Conservation (phyloP, 2,329 filamentous ascomycete species). For the Penicillium janthinellum region DNA sequence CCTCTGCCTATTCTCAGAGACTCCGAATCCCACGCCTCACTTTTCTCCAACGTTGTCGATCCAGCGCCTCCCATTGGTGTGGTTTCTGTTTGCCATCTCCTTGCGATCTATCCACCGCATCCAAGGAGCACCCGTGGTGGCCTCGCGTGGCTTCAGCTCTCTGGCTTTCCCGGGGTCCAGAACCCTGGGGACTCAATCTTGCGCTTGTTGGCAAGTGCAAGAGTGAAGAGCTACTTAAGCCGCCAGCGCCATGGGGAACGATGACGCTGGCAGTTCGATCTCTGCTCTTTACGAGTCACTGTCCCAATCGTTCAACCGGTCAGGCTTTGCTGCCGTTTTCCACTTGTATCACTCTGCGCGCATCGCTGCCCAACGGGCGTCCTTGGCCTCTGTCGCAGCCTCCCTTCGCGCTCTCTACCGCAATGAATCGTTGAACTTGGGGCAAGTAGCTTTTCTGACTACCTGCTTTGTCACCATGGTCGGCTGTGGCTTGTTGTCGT, state of each 20-base stretch:
- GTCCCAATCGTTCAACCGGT: constrained; percentile 8
- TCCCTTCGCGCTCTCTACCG: constrained; percentile 23
- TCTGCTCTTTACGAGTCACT: constrained; percentile 19
- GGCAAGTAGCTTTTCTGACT: constrained; percentile 34
- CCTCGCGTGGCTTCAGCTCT: constrained; percentile 19
- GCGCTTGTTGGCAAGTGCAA: not conserved
- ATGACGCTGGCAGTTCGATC: constrained; percentile 10
- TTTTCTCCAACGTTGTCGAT: constrained; percentile 27
- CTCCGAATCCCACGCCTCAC: constrained; percentile 9
- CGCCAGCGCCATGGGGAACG: constrained; percentile 20
- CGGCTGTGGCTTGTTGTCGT: constrained; percentile 39
- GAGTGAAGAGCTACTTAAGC: constrained; percentile 21
- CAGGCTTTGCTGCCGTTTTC: constrained; percentile 16
- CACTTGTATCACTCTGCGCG: constrained; percentile 27
- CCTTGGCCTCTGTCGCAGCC: constrained; percentile 22
- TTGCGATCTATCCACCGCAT: constrained; percentile 4
- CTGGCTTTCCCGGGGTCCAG: constrained; percentile 9
- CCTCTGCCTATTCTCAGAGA: not conserved
- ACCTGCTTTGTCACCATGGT: constrained; percentile 40
- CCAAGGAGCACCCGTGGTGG: constrained; percentile 21
- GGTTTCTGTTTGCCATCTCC: not conserved
- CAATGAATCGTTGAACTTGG: constrained; percentile 35
- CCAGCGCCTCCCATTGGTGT: constrained; percentile 23
- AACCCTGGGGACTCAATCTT: constrained; percentile 12
- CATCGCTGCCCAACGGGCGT: constrained; percentile 21